Evolutionary conservation across 73 alveolate species (phyloP), one percentile per base, ranked within the genome.

Genomic region (Tetrahymena malaccensis): DNA sequence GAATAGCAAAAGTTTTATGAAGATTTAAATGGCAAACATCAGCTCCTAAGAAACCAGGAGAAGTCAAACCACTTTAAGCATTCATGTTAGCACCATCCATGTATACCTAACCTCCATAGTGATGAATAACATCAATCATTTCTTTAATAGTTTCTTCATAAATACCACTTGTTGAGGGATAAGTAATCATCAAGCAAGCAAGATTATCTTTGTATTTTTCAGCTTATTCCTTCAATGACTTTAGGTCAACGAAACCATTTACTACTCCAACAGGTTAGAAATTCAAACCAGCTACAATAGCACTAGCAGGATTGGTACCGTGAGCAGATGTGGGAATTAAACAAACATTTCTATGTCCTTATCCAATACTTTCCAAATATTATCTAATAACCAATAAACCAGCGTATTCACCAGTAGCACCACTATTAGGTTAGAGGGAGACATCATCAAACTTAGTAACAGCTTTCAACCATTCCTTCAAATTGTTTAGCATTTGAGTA

Each of bases 11-110:
- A 40, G 97, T 84, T 40, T 89, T 96, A 94, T 97, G 99, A 8
- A 96, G 96, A 96, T 97, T 97, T 34, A 97, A 93, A 55, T 98
- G 98, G 84, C 98, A 98, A 58, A 98, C 99, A 94, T 98, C 99
- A 35, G 99, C 99, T 7, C 99, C 99, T 56, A 98, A 96, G 43
- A 89, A 93, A 50, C 99, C 99, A 22, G 99, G 99, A 50, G 99
- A 96, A 19, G 99, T 98, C 50, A 96, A 96, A 33, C 99, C 99
- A 55, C 96, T 94, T 94, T 97, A 97, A 84, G 99, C 99, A 93
- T 98, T 98, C 99, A 98, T 97, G 95, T 98, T 98, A 27, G 99
- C 99, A 27, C 99, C 99, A 96, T 98, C 99, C 99, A 98, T 98
- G 96, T 98, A 98, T 34, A 98, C 99, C 94, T 98, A 96, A 1